A percentile compares a stretch with the other conserved stretches of the same genome.
Evolutionary conservation across 2,329 filamentous ascomycete species (phyloP).

Genomic region (Colletotrichum sansevieriae): DNA sequence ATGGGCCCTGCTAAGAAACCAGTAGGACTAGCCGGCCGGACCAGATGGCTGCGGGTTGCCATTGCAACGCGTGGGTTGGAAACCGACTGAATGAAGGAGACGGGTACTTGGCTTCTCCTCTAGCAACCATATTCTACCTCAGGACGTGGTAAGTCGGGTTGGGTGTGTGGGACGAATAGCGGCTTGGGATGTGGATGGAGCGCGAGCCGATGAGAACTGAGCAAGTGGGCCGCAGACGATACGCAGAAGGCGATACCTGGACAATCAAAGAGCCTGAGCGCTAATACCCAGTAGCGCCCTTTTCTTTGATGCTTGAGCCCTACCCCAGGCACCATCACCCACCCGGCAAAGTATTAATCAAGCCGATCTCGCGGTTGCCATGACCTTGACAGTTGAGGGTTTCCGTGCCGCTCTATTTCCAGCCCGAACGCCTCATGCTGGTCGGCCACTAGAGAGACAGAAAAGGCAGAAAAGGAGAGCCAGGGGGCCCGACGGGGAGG

Average conservation of each 20-base stretch:
- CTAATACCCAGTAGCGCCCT: constrained; percentile 18
- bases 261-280: constrained; percentile 11
- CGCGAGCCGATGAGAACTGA: not conserved
- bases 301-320: constrained; percentile 25
- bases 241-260: constrained; percentile 17
- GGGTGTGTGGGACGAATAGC: not conserved
- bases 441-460: not conserved
- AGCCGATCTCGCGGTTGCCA: constrained; percentile 18
- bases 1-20: constrained; percentile 19
- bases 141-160: not conserved
- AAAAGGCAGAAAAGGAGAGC: not conserved
- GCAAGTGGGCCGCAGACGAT: constrained; percentile 3
- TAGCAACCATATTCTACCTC: not conserved
- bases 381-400: not conserved
- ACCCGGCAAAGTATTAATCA: not conserved
- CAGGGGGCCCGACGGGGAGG: constrained; percentile 1
- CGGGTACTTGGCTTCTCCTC: constrained; percentile 10
- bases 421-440: not conserved
- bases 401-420: not conserved
- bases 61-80: constrained; percentile 19
- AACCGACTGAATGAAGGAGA: constrained; percentile 1
- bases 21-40: constrained; percentile 18
- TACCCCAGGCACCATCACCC: constrained; percentile 21
- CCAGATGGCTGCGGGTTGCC: constrained; percentile 11
- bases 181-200: constrained; percentile 7